Evolutionary conservation across 1,284 basidiomycete genomes (phyloP).

Genomic region (Testicularia cyperi): DNA sequence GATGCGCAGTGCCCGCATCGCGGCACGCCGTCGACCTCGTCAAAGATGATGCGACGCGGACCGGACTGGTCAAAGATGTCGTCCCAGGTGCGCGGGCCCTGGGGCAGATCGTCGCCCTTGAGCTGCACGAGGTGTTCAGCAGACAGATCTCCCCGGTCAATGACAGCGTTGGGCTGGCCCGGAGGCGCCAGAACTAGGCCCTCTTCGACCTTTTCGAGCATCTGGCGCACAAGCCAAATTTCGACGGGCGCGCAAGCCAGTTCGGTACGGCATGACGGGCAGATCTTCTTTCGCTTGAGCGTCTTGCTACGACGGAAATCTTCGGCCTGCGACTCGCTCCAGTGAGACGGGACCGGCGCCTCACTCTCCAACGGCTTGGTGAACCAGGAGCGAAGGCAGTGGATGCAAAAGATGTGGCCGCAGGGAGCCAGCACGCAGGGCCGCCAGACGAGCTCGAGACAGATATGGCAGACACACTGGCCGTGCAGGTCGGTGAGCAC

Average conservation of each 20-base stretch:
- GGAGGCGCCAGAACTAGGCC: constrained; percentile 7
- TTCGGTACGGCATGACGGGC: constrained; percentile 51
- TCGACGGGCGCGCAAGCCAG: constrained; percentile 48
- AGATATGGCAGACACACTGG: constrained; percentile 45
- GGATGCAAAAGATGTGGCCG: constrained; percentile 54
- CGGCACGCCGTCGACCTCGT: constrained; percentile 47
- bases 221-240: constrained; percentile 45
- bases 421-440: constrained; percentile 52
- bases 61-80: constrained; percentile 36
- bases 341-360: constrained; percentile 7
- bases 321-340: constrained; percentile 7
- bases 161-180: background rate
- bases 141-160: background rate
- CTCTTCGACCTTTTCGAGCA: constrained; percentile 42
- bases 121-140: constrained; percentile 20
- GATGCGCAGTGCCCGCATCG: constrained; percentile 49
- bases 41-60: constrained; percentile 41
- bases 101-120: constrained; percentile 31
- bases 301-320: constrained; percentile 16
- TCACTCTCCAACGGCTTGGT: constrained; percentile 36
- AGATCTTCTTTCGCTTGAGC: constrained; percentile 48
- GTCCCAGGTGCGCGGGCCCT: constrained; percentile 35
- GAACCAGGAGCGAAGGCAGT: constrained; percentile 55
- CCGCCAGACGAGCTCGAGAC: constrained; percentile 46
- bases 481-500: constrained; percentile 26